Evolutionary conservation across 768 basidiomycete species (phyloP), one percentile per base, ranked within the genome.

Genomic region (Hysterangium stoloniferum): DNA sequence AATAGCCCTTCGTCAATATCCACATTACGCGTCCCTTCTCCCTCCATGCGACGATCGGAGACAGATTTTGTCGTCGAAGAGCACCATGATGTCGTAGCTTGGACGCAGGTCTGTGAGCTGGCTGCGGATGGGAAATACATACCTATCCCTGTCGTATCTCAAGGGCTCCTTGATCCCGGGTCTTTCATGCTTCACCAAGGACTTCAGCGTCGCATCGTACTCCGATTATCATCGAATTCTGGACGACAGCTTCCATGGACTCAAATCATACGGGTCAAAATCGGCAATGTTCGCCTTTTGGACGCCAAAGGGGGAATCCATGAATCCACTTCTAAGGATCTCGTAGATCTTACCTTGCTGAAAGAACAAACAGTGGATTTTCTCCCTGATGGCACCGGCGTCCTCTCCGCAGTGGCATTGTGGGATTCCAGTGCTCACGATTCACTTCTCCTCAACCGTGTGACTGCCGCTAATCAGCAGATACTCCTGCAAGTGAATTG

Each of bases 391-490:
- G 94, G 95, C 3, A 88, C 86, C 6, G 83, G 88, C 9, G 63
- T 65, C 6, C 64, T 97, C 38, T 68, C 74, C 19, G 82, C 80
- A 7, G 78, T 81, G 48, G 84, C 84, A 1, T 71, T 87, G 5
- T 98, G 95, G 94, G 96, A 99, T 67, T 91, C 90, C 1, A 91
- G 92, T 52, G 69, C 89, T 11, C 96, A 97, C 63, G 82, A 90
- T 57, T 92, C 90, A 11, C 64, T 80, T 13, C 69, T 94, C 37
- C 74, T 99, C 54, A 95, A 99, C 64, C 79, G 84, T 24, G 83
- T 92, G 33, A 95, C 93, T 2, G 73, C 79, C 2, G 61, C 79
- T 4, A 80, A 81, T 40, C 89, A 94, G 57, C 82, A 88, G 32
- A 72, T 96, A 8, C 69, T 96, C 28, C 62, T 97, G 24, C 84